These are phyloP conservation scores for Tetrahymena malaccensis DNA, from an alignment of 73 alveolate genomes.

Conservation along the genomic window DNA sequence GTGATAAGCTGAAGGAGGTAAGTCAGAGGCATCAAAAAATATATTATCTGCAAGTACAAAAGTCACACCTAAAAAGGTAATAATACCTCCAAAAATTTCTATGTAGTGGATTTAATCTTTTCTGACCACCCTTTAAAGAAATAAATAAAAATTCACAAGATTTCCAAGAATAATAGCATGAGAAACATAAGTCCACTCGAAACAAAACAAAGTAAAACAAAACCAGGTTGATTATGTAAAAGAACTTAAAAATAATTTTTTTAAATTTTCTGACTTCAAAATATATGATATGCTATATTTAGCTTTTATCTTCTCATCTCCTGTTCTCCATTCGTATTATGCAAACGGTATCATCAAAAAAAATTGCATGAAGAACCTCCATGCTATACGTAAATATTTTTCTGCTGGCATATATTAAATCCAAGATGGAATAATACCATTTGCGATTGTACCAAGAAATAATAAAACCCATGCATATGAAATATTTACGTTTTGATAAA, in stretches of 20 bases:
- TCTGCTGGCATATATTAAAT: slow-evolving; percentile 22
- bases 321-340: slow-evolving; percentile 12
- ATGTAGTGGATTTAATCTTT: slow-evolving; percentile 4
- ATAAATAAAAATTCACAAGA: slow-evolving; percentile 3
- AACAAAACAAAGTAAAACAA: slow-evolving; percentile 16
- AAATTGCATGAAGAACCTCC: slow-evolving; percentile 19
- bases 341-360: slow-evolving; percentile 10
- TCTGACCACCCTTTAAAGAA: not conserved
- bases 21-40: not conserved
- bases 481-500: not conserved
- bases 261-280: not conserved
- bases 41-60: not conserved
- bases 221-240: slow-evolving; percentile 1
- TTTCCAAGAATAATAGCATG: slow-evolving; percentile 15
- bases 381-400: slow-evolving; percentile 24
- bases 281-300: not conserved
- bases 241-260: slow-evolving; percentile 7
- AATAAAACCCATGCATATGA: slow-evolving; percentile 4
- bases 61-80: not conserved
- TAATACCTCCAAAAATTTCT: not conserved
- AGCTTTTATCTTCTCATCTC: slow-evolving; percentile 14
- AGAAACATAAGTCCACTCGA: slow-evolving; percentile 20
- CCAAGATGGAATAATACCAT: slow-evolving; percentile 31
- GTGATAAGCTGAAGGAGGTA: not conserved
- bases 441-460: slow-evolving; percentile 1